Evolutionary conservation across 306 rosid genomes (phyloP), one percentile per base, ranked within the genome.

Genomic region (Trifolium repens): DNA sequence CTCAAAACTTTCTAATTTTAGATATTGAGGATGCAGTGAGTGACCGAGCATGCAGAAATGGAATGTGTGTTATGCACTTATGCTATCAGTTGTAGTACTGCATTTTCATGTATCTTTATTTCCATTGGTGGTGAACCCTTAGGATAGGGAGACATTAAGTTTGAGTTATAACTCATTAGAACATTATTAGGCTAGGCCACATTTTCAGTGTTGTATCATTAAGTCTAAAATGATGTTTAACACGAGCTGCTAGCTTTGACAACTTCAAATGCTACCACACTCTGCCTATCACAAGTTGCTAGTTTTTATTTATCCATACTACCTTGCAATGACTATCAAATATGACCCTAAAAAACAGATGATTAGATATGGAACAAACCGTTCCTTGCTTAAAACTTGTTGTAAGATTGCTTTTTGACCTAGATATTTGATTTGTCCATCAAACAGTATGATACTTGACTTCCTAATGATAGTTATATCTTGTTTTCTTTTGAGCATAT

Each of bases 341-440:
- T 47, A 47, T 47, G 53, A 15, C 16, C 53, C 53, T 47, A 13
- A 47, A 47, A 47, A 46, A 11, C 37, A 11, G n/a, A 46, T 15
- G 12, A 46, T 3, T 13, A 16, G 52, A 74, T 73, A 67, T 58
- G 46, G 71, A 73, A n/a, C 67, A 71, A 72, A 17, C 35, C 52
- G 63, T 52, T 54, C 49, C 19, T 8, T 59, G 52, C 49, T 67
- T 5, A 5, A 8, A 75, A 67, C 22, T 37, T 58, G 17, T 74
- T 40, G 59, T 53, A 47, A 69, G 72, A 75, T 61, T 62, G 17
- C 63, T 69, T 73, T 61, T 69, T 17, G 32, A 61, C 24, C 17
- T 71, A 22, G n/a, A 39, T 71, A 54, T 73, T 26, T 76, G 52
- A 70, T 14, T 50, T 22, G 27, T 39, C 44, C 43, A 37, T 19